Percentiles rank a stretch among this genome's conserved stretches.
Conservation (phyloP, 1,284 basidiomycete genomes). For the Tylopilus sp. region DNA sequence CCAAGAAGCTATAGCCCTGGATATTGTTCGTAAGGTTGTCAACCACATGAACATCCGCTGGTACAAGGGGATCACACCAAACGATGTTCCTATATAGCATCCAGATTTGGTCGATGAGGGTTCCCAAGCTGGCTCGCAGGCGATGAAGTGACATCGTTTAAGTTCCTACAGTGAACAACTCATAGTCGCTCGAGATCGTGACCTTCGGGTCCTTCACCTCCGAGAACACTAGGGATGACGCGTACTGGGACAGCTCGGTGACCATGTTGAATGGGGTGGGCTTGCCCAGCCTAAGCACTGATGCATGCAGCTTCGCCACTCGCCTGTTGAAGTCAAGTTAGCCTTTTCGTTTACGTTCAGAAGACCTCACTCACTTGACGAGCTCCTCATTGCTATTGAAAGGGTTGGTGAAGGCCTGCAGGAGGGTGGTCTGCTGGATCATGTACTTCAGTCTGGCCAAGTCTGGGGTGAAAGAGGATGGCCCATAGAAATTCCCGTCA, state of each 20-base stretch:
- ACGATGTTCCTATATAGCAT: too few species aligned
- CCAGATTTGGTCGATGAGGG: too few species aligned
- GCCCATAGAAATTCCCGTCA: neutral
- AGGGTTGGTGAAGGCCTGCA: neutral
- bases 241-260: neutral
- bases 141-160: neutral
- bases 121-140: too few species aligned
- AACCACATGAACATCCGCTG: too few species aligned
- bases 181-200: too few species aligned
- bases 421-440: neutral
- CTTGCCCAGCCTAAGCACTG: neutral
- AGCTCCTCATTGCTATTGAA: neutral
- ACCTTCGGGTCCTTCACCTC: too few species aligned
- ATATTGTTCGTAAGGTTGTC: too few species aligned
- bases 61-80: too few species aligned
- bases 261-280: neutral
- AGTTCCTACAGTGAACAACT: too few species aligned
- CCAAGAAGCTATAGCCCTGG: too few species aligned
- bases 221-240: neutral
- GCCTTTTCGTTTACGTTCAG: too few species aligned
- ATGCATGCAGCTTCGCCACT: neutral
- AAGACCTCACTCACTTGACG: neutral
- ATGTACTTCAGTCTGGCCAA: neutral
- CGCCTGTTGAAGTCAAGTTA: too few species aligned
- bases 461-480: neutral